A percentile compares a stretch with the other conserved stretches of the same genome.
Evolutionary conservation across 305 asterid species (phyloP).

Genomic region (Lippia alba): DNA sequence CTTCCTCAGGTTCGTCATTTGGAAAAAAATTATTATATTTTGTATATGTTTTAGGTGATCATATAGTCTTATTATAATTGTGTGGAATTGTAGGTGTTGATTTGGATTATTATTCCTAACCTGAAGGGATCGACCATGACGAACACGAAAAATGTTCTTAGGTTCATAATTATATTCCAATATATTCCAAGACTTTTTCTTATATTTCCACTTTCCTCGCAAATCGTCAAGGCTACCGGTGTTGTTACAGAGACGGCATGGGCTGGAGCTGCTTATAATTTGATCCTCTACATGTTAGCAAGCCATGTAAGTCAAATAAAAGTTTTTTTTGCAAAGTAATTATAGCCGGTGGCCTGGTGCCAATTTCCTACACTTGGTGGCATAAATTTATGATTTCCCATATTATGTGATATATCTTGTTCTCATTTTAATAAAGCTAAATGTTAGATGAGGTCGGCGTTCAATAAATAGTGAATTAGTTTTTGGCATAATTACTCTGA

Average conservation of each 20-base stretch:
- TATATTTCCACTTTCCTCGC: conserved; percentile 80
- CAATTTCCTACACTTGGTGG: too few species aligned
- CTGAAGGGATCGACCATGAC: conserved; percentile 76
- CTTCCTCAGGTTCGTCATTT: conserved; percentile 82
- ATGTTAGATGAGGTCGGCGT: too few species aligned
- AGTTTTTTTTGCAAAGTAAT: not conserved
- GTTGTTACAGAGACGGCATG: conserved; percentile 95
- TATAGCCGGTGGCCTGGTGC: too few species aligned
- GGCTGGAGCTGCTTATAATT: conserved; percentile 98
- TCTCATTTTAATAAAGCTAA: too few species aligned
- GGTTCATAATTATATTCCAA: conserved; percentile 83
- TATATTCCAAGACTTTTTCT: conserved; percentile 83
- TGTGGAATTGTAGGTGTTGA: conserved; percentile 57
- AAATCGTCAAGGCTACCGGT: conserved; percentile 91
- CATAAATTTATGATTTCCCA: too few species aligned
- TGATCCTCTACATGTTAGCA: conserved; percentile 95
- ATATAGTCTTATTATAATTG: too few species aligned
- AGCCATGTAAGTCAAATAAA: conserved; percentile 75
- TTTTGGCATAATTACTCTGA: too few species aligned
- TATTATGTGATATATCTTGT: too few species aligned
- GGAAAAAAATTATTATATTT: not conserved
- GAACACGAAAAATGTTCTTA: conserved; percentile 84
- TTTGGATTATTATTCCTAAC: conserved; percentile 81
- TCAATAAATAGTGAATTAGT: too few species aligned
- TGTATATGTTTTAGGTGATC: too few species aligned